These are phyloP conservation scores for Mycena amicta DNA, from an alignment of 768 basidiomycete genomes.

Conservation along the genomic window DNA sequence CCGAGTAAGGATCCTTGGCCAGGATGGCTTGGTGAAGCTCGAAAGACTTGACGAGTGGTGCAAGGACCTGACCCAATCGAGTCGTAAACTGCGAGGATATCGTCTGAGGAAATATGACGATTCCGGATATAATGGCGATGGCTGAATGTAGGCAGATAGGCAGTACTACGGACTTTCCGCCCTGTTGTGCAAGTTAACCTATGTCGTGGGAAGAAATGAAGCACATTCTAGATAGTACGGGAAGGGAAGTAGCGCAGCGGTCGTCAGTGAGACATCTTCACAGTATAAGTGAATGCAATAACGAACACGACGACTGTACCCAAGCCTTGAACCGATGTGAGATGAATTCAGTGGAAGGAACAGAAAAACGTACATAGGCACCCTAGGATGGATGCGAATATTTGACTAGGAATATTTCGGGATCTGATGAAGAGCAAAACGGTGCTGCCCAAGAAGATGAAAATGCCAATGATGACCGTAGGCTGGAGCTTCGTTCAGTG, in stretches of 20 bases:
- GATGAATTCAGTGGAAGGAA: not conserved
- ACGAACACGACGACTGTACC: constrained; percentile 37
- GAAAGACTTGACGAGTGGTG: constrained; percentile 49
- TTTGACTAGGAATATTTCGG: constrained; percentile 61
- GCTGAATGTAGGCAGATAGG: constrained; percentile 64
- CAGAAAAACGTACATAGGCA: constrained; percentile 46
- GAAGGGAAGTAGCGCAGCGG: constrained; percentile 63
- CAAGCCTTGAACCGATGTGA: constrained; percentile 30
- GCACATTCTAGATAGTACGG: constrained; percentile 55
- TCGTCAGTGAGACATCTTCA: constrained; percentile 61
- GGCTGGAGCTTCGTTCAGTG: constrained; percentile 43
- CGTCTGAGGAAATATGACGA: constrained; percentile 64
- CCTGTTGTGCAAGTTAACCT: constrained; percentile 28
- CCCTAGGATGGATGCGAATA: constrained; percentile 55
- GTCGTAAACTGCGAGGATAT: constrained; percentile 61
- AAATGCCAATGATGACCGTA: constrained; percentile 58
- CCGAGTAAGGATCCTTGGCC: constrained; percentile 41
- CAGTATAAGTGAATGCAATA: not conserved
- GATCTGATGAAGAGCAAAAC: constrained; percentile 64
- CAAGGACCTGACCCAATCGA: constrained; percentile 48
- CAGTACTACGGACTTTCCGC: constrained; percentile 54
- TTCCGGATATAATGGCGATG: constrained; percentile 52
- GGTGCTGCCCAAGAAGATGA: constrained; percentile 62
- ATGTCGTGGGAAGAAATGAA: not conserved
- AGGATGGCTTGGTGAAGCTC: constrained; percentile 51